Conservation (phyloP, 345 rosid genomes). For the Populus ilicifolia region DNA sequence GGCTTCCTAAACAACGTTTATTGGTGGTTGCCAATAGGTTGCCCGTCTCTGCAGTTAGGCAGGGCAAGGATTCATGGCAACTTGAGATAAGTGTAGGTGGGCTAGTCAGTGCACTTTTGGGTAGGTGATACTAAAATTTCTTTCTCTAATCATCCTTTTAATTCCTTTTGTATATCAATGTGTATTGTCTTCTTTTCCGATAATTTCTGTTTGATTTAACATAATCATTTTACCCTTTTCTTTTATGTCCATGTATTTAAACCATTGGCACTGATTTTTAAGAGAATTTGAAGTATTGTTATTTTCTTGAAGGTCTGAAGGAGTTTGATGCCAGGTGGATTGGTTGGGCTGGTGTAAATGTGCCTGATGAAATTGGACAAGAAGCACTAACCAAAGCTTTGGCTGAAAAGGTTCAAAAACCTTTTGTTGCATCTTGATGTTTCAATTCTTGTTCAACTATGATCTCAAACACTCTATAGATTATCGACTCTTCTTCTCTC, state of each 20-base stretch:
- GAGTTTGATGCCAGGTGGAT: conserved; percentile 62
- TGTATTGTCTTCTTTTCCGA: not conserved
- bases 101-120: conserved; percentile 54
- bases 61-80: conserved; percentile 44
- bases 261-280: not conserved
- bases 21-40: conserved; percentile 59
- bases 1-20: conserved; percentile 45
- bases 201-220: not conserved
- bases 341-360: conserved; percentile 69
- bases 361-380: conserved; percentile 50
- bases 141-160: not conserved
- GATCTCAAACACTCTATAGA: not conserved
- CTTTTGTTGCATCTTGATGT: conserved; percentile 7
- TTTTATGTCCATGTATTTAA: not conserved
- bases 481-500: not conserved
- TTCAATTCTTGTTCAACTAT: not conserved
- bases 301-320: conserved; percentile 42
- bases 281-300: not conserved
- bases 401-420: conserved; percentile 46
- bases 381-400: conserved; percentile 43
- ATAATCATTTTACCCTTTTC: not conserved
- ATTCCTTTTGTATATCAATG: not conserved
- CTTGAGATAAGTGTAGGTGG: conserved; percentile 57
- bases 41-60: conserved; percentile 53
- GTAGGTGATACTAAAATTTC: conserved; percentile 19